These are phyloP conservation scores for Pseudopithomyces chartarum DNA, from an alignment of 2,329 filamentous ascomycete genomes.

Conservation along the genomic window DNA sequence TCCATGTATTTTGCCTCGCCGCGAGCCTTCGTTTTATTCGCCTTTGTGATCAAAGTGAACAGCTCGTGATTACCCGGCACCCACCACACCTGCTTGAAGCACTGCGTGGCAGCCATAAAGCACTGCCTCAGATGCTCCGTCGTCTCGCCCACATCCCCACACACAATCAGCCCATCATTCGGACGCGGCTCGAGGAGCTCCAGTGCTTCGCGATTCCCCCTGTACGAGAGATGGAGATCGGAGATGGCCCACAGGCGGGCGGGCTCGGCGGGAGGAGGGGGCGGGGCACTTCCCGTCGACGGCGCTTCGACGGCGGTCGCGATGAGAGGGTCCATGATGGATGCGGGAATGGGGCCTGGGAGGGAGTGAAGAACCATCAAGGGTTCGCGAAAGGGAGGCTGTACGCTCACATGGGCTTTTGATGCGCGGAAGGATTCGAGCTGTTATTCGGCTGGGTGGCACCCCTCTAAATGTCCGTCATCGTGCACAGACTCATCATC, in stretches of 20 bases:
- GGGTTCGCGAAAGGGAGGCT: neutral
- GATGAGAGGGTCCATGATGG: conserved; percentile 1
- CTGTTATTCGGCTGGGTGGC: neutral
- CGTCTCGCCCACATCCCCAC: conserved; percentile 49
- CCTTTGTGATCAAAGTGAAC: conserved; percentile 53
- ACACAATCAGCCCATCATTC: conserved; percentile 53
- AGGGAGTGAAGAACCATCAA: neutral
- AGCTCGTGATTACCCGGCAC: conserved; percentile 64
- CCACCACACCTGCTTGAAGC: conserved; percentile 59
- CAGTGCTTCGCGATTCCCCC: conserved; percentile 51
- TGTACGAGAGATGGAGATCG: conserved; percentile 55
- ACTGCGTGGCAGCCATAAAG: conserved; percentile 46
- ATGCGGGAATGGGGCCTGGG: neutral
- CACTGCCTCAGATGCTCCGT: conserved; percentile 40
- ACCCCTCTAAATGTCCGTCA: neutral
- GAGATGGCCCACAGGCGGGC: conserved; percentile 51
- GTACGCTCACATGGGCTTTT: neutral
- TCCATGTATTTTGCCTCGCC: conserved; percentile 61
- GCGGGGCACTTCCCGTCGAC: neutral
- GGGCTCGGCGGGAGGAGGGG: neutral
- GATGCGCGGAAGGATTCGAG: neutral
- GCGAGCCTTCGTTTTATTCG: conserved; percentile 44
- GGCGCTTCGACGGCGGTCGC: neutral
- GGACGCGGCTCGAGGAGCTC: conserved; percentile 46
- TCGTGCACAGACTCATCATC: conserved; percentile 3